Evolutionary conservation across 257 asterid genomes (phyloP).

Genomic region (Nicotiana paniculata): DNA sequence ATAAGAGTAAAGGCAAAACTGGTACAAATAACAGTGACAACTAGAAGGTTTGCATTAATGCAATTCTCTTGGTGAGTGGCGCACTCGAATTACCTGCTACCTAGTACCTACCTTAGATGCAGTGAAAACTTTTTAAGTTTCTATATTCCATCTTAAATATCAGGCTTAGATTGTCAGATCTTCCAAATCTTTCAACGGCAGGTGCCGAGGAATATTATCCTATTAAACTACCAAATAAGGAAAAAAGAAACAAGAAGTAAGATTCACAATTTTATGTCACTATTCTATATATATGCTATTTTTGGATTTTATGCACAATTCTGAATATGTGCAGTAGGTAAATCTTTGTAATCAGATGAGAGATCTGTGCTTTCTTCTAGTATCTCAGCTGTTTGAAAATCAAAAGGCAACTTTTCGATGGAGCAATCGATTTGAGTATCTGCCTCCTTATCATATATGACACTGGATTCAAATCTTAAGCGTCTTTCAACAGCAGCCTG

Average conservation of each 20-base stretch:
- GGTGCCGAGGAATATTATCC: too few relatives aligned
- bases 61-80: background rate
- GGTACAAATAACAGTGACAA: background rate
- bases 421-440: conserved; percentile 9
- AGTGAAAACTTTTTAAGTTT: too few relatives aligned
- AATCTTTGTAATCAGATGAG: background rate
- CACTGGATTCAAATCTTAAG: conserved; percentile 61
- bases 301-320: background rate
- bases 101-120: too few relatives aligned
- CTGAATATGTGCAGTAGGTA: background rate
- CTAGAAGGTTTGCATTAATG: background rate
- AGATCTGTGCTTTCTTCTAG: background rate
- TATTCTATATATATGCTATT: background rate
- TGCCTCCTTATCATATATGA: conserved; percentile 12
- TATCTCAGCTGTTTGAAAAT: background rate
- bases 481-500: conserved; percentile 56
- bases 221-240: too few relatives aligned
- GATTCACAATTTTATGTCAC: background rate
- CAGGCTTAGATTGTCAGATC: too few relatives aligned
- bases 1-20: too few relatives aligned
- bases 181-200: too few relatives aligned
- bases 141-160: too few relatives aligned
- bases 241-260: too few relatives aligned
- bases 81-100: background rate
- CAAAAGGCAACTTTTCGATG: background rate